Evolutionary conservation across 306 rosid genomes (phyloP).

Genomic region (Cicer arietinum): DNA sequence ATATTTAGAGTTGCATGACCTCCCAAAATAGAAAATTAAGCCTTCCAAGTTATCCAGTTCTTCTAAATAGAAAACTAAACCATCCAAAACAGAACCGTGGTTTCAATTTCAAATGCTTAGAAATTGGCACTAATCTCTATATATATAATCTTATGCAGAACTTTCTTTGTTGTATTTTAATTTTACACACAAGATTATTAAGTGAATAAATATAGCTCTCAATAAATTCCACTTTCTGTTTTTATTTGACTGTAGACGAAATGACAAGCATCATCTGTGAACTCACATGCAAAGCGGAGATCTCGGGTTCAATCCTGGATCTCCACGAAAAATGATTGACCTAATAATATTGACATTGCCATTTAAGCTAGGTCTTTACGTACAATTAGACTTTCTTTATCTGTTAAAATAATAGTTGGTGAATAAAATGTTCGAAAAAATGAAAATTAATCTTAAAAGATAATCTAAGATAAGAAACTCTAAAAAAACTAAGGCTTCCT

Average conservation of each 20-base stretch:
- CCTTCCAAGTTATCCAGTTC: background rate
- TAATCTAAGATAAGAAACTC: background rate
- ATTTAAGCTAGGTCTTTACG: too few species aligned
- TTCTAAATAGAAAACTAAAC: background rate
- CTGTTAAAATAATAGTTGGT: background rate
- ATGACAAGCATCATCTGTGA: too few species aligned
- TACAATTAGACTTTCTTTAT: background rate
- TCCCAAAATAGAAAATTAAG: background rate
- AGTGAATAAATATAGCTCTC: background rate
- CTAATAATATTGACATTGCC: too few species aligned
- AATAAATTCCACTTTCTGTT: background rate
- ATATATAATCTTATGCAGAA: background rate
- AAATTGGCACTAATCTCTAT: background rate
- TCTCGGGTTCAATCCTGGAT: too few species aligned
- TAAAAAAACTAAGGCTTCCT: too few species aligned
- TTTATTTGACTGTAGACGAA: too few species aligned
- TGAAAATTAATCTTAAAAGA: background rate
- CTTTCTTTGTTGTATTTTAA: background rate
- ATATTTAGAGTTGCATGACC: slow-evolving; percentile 3
- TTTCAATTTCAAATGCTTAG: slow-evolving; percentile 26
- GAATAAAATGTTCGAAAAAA: background rate
- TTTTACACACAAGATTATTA: background rate
- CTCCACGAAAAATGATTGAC: too few species aligned
- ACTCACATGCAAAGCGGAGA: too few species aligned
- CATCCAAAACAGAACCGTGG: background rate